Evolutionary conservation across 2,329 filamentous ascomycete species (phyloP).

Genomic region (Fusarium sp.): DNA sequence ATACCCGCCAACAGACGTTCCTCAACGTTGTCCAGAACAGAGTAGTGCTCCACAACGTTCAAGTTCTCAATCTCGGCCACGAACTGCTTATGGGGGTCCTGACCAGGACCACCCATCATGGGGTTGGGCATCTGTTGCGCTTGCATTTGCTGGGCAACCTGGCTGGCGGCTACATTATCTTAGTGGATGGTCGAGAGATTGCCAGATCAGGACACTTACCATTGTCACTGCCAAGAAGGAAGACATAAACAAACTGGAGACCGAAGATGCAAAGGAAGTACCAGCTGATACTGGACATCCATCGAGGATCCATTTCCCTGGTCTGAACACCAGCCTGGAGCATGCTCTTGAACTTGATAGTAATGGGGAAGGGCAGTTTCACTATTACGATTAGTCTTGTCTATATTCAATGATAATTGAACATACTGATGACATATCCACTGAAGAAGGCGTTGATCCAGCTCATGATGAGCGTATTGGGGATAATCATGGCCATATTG

Average conservation of each 20-base stretch:
- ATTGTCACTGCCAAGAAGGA: constrained; percentile 95
- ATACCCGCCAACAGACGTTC: constrained; percentile 76
- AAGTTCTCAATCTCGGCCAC: constrained; percentile 92
- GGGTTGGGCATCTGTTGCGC: constrained; percentile 62
- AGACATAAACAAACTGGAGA: constrained; percentile 95
- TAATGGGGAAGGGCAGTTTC: constrained; percentile 97
- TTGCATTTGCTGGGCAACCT: constrained; percentile 91
- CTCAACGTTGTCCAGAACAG: constrained; percentile 88
- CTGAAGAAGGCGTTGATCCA: constrained; percentile 99
- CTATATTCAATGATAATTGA: neutral
- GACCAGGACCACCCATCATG: constrained; percentile 90
- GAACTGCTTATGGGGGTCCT: constrained; percentile 97
- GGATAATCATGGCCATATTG: constrained; percentile 99
- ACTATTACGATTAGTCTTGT: constrained; percentile 59
- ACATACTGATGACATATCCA: constrained; percentile 91
- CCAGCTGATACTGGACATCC: constrained; percentile 99
- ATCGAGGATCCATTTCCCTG: constrained; percentile 93
- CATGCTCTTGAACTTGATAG: constrained; percentile 99
- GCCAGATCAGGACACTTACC: constrained; percentile 63
- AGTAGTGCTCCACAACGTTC: constrained; percentile 93
- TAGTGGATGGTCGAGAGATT: constrained; percentile 13
- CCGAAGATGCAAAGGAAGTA: constrained; percentile 99
- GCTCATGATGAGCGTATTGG: constrained; percentile 98
- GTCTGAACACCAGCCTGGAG: constrained; percentile 96
- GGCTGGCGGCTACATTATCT: constrained; percentile 75